These are phyloP conservation scores for Parafenestella ontariensis DNA, from an alignment of 2,329 filamentous ascomycete species.

Conservation along the genomic window DNA sequence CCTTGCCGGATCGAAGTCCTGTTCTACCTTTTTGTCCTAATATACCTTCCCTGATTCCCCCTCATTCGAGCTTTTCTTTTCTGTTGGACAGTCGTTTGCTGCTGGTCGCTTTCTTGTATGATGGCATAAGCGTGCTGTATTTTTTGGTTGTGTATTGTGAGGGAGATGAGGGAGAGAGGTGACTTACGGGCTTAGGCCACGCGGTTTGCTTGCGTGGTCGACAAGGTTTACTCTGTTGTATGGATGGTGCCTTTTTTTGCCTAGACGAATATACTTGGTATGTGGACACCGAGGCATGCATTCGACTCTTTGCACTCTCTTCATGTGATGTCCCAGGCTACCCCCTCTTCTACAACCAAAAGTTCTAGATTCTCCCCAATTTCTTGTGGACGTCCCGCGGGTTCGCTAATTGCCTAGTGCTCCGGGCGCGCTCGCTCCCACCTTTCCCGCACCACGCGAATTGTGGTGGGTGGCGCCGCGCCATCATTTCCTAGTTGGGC, in stretches of 20 bases:
- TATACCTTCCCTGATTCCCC: not conserved
- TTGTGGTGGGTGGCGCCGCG: not conserved
- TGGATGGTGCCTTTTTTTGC: too few species aligned
- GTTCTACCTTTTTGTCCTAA: not conserved
- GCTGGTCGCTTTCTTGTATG: slow-evolving; percentile 19
- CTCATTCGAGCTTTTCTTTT: not conserved
- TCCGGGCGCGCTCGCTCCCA: too few species aligned
- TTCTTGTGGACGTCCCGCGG: too few species aligned
- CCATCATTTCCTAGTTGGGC: too few species aligned
- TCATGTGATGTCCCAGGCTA: too few species aligned
- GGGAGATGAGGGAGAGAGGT: too few species aligned
- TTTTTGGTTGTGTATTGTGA: too few species aligned
- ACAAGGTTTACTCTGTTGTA: too few species aligned
- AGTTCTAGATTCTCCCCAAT: too few species aligned
- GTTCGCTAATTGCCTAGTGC: too few species aligned
- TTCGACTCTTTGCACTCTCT: not conserved
- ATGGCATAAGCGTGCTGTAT: slow-evolving; percentile 6
- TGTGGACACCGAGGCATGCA: slow-evolving; percentile 11
- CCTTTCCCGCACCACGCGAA: not conserved
- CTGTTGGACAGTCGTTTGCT: not conserved
- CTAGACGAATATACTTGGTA: slow-evolving; percentile 26
- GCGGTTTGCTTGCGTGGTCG: not conserved
- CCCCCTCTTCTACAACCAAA: too few species aligned
- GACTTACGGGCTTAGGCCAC: too few species aligned
- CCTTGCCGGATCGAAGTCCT: not conserved